Evolutionary conservation across 2,329 filamentous ascomycete genomes (phyloP).

Genomic region (Ceratocystis alfenasii): DNA sequence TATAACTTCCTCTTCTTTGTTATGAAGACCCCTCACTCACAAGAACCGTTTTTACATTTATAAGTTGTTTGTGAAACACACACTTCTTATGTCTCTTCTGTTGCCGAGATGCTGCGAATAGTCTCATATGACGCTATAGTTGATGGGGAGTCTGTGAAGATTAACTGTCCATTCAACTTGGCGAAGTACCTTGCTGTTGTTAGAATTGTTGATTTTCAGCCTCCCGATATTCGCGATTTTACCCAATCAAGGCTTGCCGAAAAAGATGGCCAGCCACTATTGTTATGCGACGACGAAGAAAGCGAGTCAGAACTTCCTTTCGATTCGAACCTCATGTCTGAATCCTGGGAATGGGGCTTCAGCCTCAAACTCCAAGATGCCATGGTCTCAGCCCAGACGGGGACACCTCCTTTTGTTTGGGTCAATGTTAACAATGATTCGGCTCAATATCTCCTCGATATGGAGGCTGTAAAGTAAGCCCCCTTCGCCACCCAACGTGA

Average conservation of each 20-base stretch:
- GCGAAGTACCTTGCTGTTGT: slow-evolving; percentile 56
- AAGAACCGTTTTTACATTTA: not conserved
- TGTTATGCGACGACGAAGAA: slow-evolving; percentile 32
- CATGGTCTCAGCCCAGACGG: not conserved
- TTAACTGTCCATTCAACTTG: slow-evolving; percentile 61
- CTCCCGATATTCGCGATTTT: slow-evolving; percentile 60
- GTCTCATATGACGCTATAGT: not conserved
- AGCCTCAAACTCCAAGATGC: slow-evolving; percentile 66
- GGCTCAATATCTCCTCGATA: slow-evolving; percentile 37
- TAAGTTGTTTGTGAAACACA: slow-evolving; percentile 27
- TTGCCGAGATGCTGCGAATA: slow-evolving; percentile 28
- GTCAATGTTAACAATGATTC: slow-evolving; percentile 52
- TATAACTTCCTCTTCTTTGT: no score
- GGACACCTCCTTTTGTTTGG: slow-evolving; percentile 36
- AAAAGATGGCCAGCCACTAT: slow-evolving; percentile 40
- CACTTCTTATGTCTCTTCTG: slow-evolving; percentile 6
- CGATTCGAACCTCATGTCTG: slow-evolving; percentile 25
- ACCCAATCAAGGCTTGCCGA: slow-evolving; percentile 35
- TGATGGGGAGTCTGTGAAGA: slow-evolving; percentile 23
- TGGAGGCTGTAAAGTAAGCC: slow-evolving; percentile 38
- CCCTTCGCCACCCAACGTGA: not conserved
- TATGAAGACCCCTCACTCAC: not conserved
- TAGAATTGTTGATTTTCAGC: slow-evolving; percentile 73
- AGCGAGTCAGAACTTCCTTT: slow-evolving; percentile 22
- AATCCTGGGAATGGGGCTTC: slow-evolving; percentile 73